These are phyloP conservation scores for Dactylella cylindrospora DNA, from an alignment of 2,329 filamentous ascomycete genomes.

Conservation along the genomic window DNA sequence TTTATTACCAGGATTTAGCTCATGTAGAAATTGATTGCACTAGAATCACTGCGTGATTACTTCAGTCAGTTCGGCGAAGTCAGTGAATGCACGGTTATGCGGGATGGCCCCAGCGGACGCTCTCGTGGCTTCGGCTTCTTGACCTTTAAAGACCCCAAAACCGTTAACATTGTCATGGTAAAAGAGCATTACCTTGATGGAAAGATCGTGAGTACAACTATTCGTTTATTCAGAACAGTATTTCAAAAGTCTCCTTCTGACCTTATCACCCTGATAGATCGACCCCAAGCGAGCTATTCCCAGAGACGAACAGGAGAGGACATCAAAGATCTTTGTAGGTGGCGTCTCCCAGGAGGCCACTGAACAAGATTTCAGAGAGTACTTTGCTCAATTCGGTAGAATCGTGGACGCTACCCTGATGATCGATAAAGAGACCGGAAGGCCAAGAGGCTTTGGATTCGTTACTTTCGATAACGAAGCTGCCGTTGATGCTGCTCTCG, in stretches of 20 bases:
- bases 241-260: conserved; percentile 7
- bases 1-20: conserved; percentile 1
- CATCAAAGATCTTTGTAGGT: conserved; percentile 97
- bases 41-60: conserved; percentile 94
- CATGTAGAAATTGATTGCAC: conserved; percentile 11
- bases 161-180: conserved; percentile 98
- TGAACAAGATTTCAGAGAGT: conserved; percentile 92
- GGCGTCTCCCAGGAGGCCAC: conserved; percentile 97
- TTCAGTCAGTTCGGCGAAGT: conserved; percentile 98
- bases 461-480: conserved; percentile 97
- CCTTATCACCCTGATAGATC: conserved; percentile 63
- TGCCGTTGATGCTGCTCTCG: conserved; percentile 87
- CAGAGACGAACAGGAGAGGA: conserved; percentile 95
- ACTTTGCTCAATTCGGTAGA: conserved; percentile 93
- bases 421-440: conserved; percentile 99
- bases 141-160: conserved; percentile 96
- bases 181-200: conserved; percentile 98
- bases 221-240: conserved; percentile 40
- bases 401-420: conserved; percentile 97
- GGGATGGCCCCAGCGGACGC: conserved; percentile 87
- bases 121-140: conserved; percentile 96
- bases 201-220: conserved; percentile 75
- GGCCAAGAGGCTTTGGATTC: conserved; percentile 93
- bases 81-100: conserved; percentile 98
- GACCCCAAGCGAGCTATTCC: conserved; percentile 97